These are phyloP conservation scores for Piloderma croceum DNA, from an alignment of 768 basidiomycete species.

Conservation along the genomic window DNA sequence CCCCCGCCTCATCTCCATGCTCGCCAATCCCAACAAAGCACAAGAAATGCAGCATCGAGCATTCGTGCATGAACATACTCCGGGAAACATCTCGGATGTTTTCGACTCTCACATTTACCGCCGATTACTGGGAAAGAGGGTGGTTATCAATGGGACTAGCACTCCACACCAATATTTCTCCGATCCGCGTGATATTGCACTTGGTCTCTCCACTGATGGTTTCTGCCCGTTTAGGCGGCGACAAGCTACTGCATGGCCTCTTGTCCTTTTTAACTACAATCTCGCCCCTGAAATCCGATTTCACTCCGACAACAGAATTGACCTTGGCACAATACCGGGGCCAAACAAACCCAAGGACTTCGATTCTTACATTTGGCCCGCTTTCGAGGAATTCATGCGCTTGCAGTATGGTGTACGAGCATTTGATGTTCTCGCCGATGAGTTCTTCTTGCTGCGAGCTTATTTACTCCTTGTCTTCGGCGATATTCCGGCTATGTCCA, in stretches of 20 bases:
- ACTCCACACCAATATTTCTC: neutral
- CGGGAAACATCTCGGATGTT: conserved; percentile 19
- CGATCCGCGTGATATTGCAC: conserved; percentile 1
- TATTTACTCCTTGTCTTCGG: conserved; percentile 25
- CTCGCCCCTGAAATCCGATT: conserved; percentile 24
- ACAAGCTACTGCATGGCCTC: conserved; percentile 23
- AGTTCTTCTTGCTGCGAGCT: conserved; percentile 20
- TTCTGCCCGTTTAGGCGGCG: conserved; percentile 11
- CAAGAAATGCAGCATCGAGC: conserved; percentile 15
- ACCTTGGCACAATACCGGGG: conserved; percentile 28
- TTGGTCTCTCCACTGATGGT: conserved; percentile 4
- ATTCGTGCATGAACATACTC: conserved; percentile 7
- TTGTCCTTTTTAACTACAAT: conserved; percentile 32
- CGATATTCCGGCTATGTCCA: conserved; percentile 27
- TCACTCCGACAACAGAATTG: conserved; percentile 22
- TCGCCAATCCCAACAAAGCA: conserved; percentile 9
- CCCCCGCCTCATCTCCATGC: conserved; percentile 27
- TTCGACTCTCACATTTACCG: conserved; percentile 24
- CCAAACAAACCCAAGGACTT: conserved; percentile 25
- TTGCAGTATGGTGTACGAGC: too few species aligned
- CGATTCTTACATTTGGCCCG: conserved; percentile 27
- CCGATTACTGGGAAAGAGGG: conserved; percentile 5
- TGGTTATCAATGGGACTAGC: conserved; percentile 12
- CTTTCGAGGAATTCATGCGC: conserved; percentile 21
- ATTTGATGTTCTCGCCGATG: conserved; percentile 18